phyloP scores from a whole-genome alignment of 257 asterid species.

The Osmanthus fragrans region DNA sequence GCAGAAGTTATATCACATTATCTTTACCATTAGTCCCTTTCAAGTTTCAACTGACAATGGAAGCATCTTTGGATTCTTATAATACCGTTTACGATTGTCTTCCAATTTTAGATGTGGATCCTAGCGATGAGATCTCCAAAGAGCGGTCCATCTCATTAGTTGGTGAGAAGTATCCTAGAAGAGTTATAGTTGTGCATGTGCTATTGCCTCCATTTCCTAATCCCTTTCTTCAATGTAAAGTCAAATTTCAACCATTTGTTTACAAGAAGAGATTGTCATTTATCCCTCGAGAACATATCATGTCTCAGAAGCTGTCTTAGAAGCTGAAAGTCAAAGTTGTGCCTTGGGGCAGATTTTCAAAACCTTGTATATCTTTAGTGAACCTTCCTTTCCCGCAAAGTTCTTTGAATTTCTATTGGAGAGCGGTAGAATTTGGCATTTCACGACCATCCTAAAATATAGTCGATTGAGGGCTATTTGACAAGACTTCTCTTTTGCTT shows the following conservation, averaged over 20 bases:
- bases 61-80: too few species aligned
- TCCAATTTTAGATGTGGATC: too few species aligned
- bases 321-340: conserved; percentile 75
- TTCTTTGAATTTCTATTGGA: too few species aligned
- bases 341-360: conserved; percentile 77
- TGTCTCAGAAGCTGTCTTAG: conserved; percentile 18
- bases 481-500: too few species aligned
- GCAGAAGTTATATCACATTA: too few species aligned
- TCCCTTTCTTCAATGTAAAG: conserved; percentile 33
- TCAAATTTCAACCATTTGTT: conserved; percentile 25
- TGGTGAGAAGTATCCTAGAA: conserved; percentile 29
- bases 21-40: too few species aligned
- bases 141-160: conserved; percentile 24
- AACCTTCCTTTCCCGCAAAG: conserved; percentile 84
- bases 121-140: too few species aligned
- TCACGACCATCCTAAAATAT: too few species aligned
- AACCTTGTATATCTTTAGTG: conserved; percentile 84
- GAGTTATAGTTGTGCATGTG: conserved; percentile 29
- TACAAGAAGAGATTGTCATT: conserved; percentile 32
- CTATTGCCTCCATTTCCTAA: conserved; percentile 23
- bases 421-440: too few species aligned
- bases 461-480: too few species aligned
- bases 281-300: conserved; percentile 40
- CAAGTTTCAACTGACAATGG: too few species aligned
- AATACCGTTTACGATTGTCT: too few species aligned